Base-by-base conservation (phyloP, 2,329 filamentous ascomycete genomes). In the Sporothrix luriei region DNA sequence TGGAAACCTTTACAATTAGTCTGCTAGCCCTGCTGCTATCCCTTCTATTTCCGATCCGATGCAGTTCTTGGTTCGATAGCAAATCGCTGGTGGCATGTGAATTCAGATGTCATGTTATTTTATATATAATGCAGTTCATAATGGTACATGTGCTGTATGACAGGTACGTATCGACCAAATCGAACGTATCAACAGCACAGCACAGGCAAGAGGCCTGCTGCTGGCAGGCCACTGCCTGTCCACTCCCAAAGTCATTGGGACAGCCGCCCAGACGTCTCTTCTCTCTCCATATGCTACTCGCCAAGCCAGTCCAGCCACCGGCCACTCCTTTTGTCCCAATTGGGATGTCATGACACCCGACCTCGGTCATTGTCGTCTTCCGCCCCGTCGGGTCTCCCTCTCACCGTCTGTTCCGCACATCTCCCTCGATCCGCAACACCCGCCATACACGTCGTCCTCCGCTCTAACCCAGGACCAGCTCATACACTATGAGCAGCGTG, bases 401-500 rank as follows among this genome's bases (percentile, higher is more conserved):
- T 29, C 59, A 19, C 21, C 11, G 13, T 21, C 10, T 11, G 19
- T 9, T 2, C 33, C n/a, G 10, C n/a, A 6, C 19, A 14, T 40
- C 13, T 24, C 19, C 11, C 33, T 16, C n/a, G 5, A 3, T 24
- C n/a, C 33, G 5, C 57, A n/a, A 24, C 54, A 21, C 21, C 29
- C 11, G 9, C 52, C 26, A 54, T 14, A 3, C 19, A 9, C 54
- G 29, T 21, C 57, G 1, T 61, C 59, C 9, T 29, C 21, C 14
- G 4, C 1, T 16, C 71, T 85, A 94, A 70, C 91, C 91, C 38
- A 94, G 82, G 61, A 93, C 84, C 52, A 95, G 82, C 80, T 93
- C 90, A 80, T 94, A 97, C 71, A 93, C 78, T 77, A 97, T 95
- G 74, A 97, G 90, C 74, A 94, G 79, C 6, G 89, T 88, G 79